Evolutionary conservation across 805 yeast genomes (phyloP), one percentile per base, ranked within the genome.

Genomic region (Danielozyma ontarioensis): DNA sequence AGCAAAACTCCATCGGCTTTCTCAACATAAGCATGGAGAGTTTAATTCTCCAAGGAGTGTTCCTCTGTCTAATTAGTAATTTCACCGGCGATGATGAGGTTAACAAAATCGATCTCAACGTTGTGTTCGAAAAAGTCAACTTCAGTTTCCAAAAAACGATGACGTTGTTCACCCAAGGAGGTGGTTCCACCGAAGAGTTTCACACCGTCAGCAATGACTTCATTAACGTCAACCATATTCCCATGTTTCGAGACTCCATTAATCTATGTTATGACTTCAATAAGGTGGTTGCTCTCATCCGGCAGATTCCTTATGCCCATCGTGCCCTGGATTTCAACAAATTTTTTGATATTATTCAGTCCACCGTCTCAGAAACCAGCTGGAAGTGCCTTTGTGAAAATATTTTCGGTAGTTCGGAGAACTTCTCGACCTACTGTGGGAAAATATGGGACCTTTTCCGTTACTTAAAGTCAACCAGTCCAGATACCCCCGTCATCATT

Each of bases 341-440:
- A 10, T 19, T 19, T 19, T 6, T 19, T 6, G 8, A 6, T 10
- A 10, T 19, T 6, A 6, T 19, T 10, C 22, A 10, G 22, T 19
- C 22, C 8, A 6, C 6, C 10, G 8, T 19, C 10, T 10, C 10
- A 10, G 22, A 19, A 6, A 10, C 10, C 22, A 19, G 22, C 22
- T 19, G 22, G 22, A 19, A 10, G 22, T 19, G 22, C 22, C 10
- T 19, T 6, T 6, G 8, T 6, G 22, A 19, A 10, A 19, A 6
- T 6, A 19, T 19, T 36, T 57, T 53, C 38, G 64, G 64, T 2
- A 48, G 54, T 23, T 36, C 29, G 17, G 57, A 55, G 12, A 47
- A 48, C 13, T 40, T 55, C 29, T 25, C 32, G 5, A 23, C 45
- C 21, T 57, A 59, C 29, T 28, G 45, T 6, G 50, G 43, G 17